Evolutionary conservation across 768 basidiomycete genomes (phyloP).

Genomic region (Gymnopilus junonius): DNA sequence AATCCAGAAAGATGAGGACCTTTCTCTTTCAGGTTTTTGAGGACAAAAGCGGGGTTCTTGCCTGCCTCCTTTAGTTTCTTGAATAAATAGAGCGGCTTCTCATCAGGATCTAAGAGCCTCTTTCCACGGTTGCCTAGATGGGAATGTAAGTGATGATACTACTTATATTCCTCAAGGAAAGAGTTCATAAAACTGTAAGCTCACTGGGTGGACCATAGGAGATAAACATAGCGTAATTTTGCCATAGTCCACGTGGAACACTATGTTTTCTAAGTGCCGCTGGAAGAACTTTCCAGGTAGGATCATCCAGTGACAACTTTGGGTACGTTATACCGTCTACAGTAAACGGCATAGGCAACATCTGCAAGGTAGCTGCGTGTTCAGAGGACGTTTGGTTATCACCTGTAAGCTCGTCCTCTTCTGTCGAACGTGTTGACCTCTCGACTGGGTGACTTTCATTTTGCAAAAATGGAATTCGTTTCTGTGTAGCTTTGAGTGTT

Average conservation of each 20-base stretch:
- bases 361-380: not conserved
- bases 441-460: constrained; percentile 3
- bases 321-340: not conserved
- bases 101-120: constrained; percentile 89
- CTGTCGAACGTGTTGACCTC: constrained; percentile 22
- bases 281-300: constrained; percentile 98
- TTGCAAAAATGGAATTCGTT: constrained; percentile 10
- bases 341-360: not conserved
- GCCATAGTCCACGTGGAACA: constrained; percentile 97
- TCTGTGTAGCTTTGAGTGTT: constrained; percentile 28
- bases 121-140: constrained; percentile 74
- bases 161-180: not conserved
- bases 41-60: constrained; percentile 98
- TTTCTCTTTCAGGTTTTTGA: constrained; percentile 92
- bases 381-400: not conserved
- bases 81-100: constrained; percentile 95
- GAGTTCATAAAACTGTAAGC: constrained; percentile 26
- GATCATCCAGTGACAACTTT: constrained; percentile 94
- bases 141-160: constrained; percentile 4
- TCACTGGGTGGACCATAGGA: constrained; percentile 90
- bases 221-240: constrained; percentile 98
- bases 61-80: constrained; percentile 96
- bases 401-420: constrained; percentile 19
- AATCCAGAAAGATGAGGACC: constrained; percentile 94
- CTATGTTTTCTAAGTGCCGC: constrained; percentile 98